Evolutionary conservation across 2,329 filamentous ascomycete species (phyloP), one percentile per base, ranked within the genome.

Genomic region (Beauveria caledonica): DNA sequence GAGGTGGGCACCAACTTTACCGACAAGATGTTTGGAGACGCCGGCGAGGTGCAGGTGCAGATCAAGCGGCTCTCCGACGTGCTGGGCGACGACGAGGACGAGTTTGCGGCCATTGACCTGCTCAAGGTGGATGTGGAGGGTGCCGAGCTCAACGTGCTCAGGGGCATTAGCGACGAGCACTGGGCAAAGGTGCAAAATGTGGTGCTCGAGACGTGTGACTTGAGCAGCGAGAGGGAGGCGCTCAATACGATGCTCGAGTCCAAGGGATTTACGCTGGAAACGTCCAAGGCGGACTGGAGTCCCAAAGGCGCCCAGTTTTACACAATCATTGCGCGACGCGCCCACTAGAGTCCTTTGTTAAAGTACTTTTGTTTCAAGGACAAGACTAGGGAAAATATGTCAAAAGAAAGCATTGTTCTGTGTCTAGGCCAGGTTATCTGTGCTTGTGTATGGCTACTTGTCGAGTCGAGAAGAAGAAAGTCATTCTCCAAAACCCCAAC

Each of bases 41-140:
- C 46, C 8, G 50, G 58, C 46, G 25, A 58, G 29, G 48, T 68
- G 2, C 36, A 61, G 5, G 63, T 68, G 8, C 23, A 19, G 3
- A 45, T 57, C 4, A 29, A 64, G 54, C 40, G 61, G 29, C 64
- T 69, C 4, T 67, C 68, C 4, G 50, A 56, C 11, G 63, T 69
- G 19, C 45, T 67, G 50, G 5, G 19, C 13, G 44, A 39, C 17
- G 40, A 56, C n/a, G 17, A 17, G 8, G 51, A 49, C 5, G 63
- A 57, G 15, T 23, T 67, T 25, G 51, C 50, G 11, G 54, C 58
- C 8, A 66, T 69, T 42, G 67, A 69, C 48, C 45, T 70, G n/a
- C 59, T 70, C 52, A 70, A 70, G 60, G 61, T 69, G 17, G 68
- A 70, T 42, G 67, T 70, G 6, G 68, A 69, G 57, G 64, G 66